These are phyloP conservation scores for Vanrija humicola DNA, from an alignment of 1,284 basidiomycete genomes.

Conservation along the genomic window DNA sequence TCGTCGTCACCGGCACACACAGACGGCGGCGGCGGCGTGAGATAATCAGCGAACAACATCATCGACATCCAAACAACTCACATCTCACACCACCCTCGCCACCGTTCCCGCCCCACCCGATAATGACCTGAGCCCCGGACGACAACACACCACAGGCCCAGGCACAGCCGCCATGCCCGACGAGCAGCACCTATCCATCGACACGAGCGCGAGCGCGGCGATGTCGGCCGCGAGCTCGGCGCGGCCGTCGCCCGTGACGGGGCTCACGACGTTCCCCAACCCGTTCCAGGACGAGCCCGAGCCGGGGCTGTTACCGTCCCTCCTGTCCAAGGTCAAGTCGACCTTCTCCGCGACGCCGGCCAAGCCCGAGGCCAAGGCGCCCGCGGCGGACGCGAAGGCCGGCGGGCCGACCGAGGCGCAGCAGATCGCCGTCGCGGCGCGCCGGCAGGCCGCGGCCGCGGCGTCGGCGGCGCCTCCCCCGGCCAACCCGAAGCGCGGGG, in stretches of 20 bases:
- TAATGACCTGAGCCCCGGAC: background rate
- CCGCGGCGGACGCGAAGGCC: background rate
- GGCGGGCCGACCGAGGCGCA: conserved; percentile 39
- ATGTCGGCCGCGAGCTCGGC: conserved; percentile 8
- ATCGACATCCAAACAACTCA: too few species aligned
- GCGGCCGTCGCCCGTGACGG: conserved; percentile 15
- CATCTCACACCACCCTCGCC: too few species aligned
- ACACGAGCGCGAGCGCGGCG: background rate
- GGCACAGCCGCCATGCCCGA: conserved; percentile 2
- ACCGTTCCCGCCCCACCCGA: too few species aligned
- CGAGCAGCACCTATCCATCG: conserved; percentile 8
- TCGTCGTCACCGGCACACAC: too few species aligned
- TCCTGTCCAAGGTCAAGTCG: conserved; percentile 47
- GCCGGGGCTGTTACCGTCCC: conserved; percentile 42
- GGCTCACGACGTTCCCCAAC: conserved; percentile 46
- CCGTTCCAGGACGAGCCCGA: conserved; percentile 48
- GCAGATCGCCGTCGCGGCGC: conserved; percentile 37
- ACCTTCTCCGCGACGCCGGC: conserved; percentile 31
- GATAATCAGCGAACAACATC: too few species aligned
- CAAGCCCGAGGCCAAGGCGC: background rate
- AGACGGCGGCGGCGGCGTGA: too few species aligned
- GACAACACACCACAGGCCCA: background rate
- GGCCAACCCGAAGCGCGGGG: background rate
- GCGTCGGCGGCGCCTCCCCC: background rate
- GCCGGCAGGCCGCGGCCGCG: conserved; percentile 8